These are phyloP conservation scores for Ceratocystis colombiana DNA, from an alignment of 2,329 filamentous ascomycete species.

Conservation along the genomic window DNA sequence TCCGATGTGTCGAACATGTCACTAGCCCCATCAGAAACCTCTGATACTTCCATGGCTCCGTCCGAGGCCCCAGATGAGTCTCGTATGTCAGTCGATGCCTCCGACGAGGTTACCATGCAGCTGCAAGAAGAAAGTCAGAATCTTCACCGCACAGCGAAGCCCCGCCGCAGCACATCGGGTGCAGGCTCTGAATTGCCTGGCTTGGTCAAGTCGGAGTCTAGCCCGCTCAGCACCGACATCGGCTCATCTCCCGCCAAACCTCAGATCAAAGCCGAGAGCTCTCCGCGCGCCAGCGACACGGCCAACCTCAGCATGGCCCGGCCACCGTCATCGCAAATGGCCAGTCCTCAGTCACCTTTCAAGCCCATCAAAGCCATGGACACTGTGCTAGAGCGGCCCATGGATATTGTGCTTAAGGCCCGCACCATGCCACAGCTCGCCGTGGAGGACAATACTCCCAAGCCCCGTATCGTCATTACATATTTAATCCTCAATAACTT, in stretches of 20 bases:
- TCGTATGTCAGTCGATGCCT: conserved; percentile 14
- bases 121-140: conserved; percentile 18
- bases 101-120: conserved; percentile 23
- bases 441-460: conserved; percentile 67
- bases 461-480: conserved; percentile 82
- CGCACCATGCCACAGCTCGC: conserved; percentile 56
- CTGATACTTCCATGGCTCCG: not conserved
- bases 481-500: conserved; percentile 91
- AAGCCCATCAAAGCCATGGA: conserved; percentile 68
- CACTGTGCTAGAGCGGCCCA: conserved; percentile 72
- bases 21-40: not conserved
- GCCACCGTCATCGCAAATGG: conserved; percentile 30
- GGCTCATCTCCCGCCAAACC: conserved; percentile 18
- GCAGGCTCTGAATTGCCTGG: too few species aligned
- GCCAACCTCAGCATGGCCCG: conserved; percentile 54
- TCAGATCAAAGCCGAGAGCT: conserved; percentile 18
- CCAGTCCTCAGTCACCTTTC: conserved; percentile 42
- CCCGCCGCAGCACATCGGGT: not conserved
- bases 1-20: conserved; percentile 4
- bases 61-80: not conserved
- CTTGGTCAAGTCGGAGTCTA: conserved; percentile 18
- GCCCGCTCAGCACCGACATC: conserved; percentile 11
- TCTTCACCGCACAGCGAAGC: conserved; percentile 15
- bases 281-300: conserved; percentile 30
- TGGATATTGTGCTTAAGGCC: conserved; percentile 88